A percentile compares a stretch with the other conserved stretches of the same genome.
These are phyloP conservation scores for Lachnum nothofagi DNA, from an alignment of 2,329 filamentous ascomycete genomes.

Conservation along the genomic window DNA sequence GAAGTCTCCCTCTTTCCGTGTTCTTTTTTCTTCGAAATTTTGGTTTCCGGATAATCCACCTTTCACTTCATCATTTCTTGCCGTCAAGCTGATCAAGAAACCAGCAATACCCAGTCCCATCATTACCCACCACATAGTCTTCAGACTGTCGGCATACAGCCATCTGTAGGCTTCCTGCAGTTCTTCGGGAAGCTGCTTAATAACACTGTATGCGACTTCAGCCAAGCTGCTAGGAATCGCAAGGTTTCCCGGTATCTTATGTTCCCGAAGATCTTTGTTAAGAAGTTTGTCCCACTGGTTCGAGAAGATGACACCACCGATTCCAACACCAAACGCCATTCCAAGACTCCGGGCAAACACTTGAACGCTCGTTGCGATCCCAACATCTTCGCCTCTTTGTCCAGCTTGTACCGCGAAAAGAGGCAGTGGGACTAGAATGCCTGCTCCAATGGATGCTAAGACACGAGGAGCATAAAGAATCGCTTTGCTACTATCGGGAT, in stretches of 20 bases:
- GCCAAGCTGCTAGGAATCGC: neutral
- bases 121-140: slow-evolving; percentile 4
- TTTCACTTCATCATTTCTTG: neutral
- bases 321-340: slow-evolving; percentile 38
- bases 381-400: slow-evolving; percentile 25
- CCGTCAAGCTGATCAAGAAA: slow-evolving; percentile 1
- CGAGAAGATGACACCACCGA: slow-evolving; percentile 44
- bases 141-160: slow-evolving; percentile 2
- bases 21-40: slow-evolving; percentile 1
- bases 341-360: slow-evolving; percentile 43
- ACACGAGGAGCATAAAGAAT: neutral
- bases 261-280: neutral
- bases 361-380: slow-evolving; percentile 46
- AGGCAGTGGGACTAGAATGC: neutral
- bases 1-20: too few relatives aligned
- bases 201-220: neutral
- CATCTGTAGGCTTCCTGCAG: neutral
- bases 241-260: neutral
- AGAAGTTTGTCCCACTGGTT: neutral
- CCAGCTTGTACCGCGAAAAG: slow-evolving; percentile 1
- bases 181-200: neutral
- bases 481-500: slow-evolving; percentile 1
- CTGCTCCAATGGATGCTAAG: neutral
- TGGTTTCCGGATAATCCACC: neutral
- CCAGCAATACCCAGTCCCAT: neutral